phyloP scores from a whole-genome alignment of 345 rosid species.

The Citrus australasica region DNA sequence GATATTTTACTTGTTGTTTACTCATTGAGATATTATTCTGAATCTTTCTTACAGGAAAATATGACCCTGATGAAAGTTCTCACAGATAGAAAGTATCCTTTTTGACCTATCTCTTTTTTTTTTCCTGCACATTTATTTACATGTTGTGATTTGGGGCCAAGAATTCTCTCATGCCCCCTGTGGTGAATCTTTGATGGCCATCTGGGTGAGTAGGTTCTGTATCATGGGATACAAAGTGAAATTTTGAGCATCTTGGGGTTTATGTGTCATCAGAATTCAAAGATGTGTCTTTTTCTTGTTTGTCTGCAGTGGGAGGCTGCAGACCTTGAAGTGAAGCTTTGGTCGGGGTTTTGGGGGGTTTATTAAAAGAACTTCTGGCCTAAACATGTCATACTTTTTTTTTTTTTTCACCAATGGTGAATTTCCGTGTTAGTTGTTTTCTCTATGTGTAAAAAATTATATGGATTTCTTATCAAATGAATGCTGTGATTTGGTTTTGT shows the following conservation, averaged over 20 bases:
- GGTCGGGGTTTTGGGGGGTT: background rate
- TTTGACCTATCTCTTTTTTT: background rate
- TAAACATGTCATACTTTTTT: background rate
- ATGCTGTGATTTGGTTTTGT: conserved; percentile 8
- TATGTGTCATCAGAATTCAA: background rate
- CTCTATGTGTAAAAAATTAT: background rate
- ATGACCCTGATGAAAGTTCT: conserved; percentile 43
- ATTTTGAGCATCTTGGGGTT: background rate
- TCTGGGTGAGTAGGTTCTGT: background rate
- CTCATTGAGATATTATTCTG: conserved; percentile 10
- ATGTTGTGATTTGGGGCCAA: background rate
- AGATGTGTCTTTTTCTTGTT: background rate
- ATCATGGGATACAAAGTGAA: background rate
- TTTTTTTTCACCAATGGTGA: too few relatives aligned
- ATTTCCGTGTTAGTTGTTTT: background rate
- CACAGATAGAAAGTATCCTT: conserved; percentile 50
- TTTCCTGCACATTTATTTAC: background rate
- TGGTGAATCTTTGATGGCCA: background rate
- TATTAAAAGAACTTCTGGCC: background rate
- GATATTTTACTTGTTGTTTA: background rate
- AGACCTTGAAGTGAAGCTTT: background rate
- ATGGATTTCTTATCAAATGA: background rate
- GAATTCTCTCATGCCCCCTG: background rate
- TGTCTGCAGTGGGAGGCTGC: background rate
- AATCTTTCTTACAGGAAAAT: conserved; percentile 49